A percentile compares a stretch with the other conserved stretches of the same genome.
Conservation (phyloP, 345 rosid genomes). For the Citrus australasica region DNA sequence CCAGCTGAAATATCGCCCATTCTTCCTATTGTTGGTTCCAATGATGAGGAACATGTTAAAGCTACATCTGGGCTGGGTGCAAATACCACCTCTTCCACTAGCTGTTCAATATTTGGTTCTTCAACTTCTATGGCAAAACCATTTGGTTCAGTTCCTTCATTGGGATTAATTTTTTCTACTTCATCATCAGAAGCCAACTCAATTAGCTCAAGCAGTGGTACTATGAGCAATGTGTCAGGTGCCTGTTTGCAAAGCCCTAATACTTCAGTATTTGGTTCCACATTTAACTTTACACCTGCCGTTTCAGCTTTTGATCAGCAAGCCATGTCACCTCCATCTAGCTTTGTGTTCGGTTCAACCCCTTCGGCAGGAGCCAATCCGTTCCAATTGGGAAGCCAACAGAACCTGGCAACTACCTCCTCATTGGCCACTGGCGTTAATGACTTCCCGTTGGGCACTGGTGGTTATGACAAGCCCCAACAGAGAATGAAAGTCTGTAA, state of each 20-base stretch:
- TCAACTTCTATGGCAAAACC: too few species aligned
- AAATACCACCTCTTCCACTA: too few species aligned
- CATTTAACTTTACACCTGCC: slow-evolving; percentile 31
- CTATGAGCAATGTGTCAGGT: too few species aligned
- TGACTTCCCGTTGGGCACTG: slow-evolving; percentile 63
- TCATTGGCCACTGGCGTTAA: too few species aligned
- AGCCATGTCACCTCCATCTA: slow-evolving; percentile 31
- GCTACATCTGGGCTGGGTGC: slow-evolving; percentile 8
- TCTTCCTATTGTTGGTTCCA: slow-evolving; percentile 39
- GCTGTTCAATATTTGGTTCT: too few species aligned
- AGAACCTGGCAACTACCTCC: slow-evolving; percentile 28
- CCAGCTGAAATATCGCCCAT: slow-evolving; percentile 51
- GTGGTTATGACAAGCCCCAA: slow-evolving; percentile 64
- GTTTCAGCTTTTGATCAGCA: slow-evolving; percentile 47
- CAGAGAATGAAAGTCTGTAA: slow-evolving; percentile 46
- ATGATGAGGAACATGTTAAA: slow-evolving; percentile 56
- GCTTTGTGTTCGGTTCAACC: slow-evolving; percentile 37
- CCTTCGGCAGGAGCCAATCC: slow-evolving; percentile 36
- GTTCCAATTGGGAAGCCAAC: slow-evolving; percentile 71
- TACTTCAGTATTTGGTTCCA: slow-evolving; percentile 34
- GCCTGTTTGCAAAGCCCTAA: too few species aligned
- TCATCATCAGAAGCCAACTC: too few species aligned
- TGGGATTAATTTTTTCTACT: too few species aligned
- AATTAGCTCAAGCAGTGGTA: too few species aligned
- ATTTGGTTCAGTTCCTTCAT: too few species aligned